Conservation (phyloP, 805 yeast species). For the Candida ficus region DNA sequence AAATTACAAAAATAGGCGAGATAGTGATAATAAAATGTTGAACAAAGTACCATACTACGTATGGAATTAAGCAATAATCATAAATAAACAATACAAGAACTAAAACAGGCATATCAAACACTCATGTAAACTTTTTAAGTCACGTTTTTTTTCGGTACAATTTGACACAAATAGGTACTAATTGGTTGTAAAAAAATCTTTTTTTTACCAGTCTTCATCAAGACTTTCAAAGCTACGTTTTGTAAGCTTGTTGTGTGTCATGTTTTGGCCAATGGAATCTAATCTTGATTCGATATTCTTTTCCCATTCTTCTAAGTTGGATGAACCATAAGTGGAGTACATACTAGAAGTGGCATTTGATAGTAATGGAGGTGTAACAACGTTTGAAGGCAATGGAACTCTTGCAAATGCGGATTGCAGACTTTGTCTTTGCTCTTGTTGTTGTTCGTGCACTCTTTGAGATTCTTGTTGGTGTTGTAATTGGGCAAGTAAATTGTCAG, state of each 20-base stretch:
- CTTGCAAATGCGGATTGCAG: conserved; percentile 27
- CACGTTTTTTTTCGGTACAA: too few relatives aligned
- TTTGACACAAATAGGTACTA: too few relatives aligned
- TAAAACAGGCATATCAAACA: neutral
- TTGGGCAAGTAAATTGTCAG: conserved; percentile 13
- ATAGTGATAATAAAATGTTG: too few relatives aligned
- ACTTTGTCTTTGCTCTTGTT: too few relatives aligned
- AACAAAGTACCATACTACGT: too few relatives aligned
- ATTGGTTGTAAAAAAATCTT: neutral
- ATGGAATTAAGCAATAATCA: neutral
- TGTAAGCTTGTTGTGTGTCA: conserved; percentile 15
- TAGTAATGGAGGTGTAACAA: conserved; percentile 30
- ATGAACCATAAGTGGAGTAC: conserved; percentile 29
- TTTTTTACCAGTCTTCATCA: conserved; percentile 23
- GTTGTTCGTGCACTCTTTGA: conserved; percentile 18
- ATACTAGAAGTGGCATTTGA: conserved; percentile 29
- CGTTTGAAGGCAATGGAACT: conserved; percentile 30
- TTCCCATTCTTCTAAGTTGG: conserved; percentile 37
- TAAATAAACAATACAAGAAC: neutral
- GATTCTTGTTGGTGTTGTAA: conserved; percentile 13
- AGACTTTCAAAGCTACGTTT: conserved; percentile 24
- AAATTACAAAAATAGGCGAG: neutral
- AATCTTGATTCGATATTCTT: conserved; percentile 30
- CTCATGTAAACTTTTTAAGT: neutral
- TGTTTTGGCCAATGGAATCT: conserved; percentile 27